Percentiles rank a stretch among this genome's conserved stretches.
Evolutionary conservation across 75 land plant species (phyloP).

Genomic region (Pinus taeda): DNA sequence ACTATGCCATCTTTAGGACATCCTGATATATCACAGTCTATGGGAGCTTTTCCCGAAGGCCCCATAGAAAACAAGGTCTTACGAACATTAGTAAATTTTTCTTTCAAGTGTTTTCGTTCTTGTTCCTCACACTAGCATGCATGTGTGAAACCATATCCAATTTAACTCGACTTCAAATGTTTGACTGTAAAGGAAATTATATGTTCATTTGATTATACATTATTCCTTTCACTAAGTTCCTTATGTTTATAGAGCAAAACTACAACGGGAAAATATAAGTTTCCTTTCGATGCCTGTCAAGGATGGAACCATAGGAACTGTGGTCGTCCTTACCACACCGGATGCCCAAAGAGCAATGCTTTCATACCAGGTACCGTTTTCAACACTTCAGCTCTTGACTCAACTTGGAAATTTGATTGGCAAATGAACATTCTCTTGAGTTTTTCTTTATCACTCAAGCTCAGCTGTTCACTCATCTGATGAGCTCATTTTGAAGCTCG

Average conservation of each 20-base stretch:
- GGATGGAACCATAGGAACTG: constrained; percentile 96
- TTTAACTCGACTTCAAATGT: neutral
- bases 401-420: neutral
- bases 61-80: neutral
- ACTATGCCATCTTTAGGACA: constrained; percentile 4
- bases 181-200: constrained; percentile 6
- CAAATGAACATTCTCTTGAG: neutral
- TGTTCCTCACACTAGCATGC: neutral
- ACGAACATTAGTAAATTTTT: neutral
- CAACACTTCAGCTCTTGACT: neutral
- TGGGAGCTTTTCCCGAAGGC: neutral
- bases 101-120: neutral
- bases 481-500: constrained; percentile 10
- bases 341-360: constrained; percentile 99
- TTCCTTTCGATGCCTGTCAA: constrained; percentile 79
- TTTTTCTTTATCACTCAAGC: neutral
- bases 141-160: neutral
- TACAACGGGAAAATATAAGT: constrained; percentile 81
- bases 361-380: constrained; percentile 72
- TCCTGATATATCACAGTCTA: neutral
- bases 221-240: constrained; percentile 1
- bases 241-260: constrained; percentile 58
- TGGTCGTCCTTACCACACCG: constrained; percentile 93
- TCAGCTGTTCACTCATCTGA: neutral
- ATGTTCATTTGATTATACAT: neutral